Conservation (phyloP, 495 filamentous ascomycete genomes). For the Parachaetomium inaequale region DNA sequence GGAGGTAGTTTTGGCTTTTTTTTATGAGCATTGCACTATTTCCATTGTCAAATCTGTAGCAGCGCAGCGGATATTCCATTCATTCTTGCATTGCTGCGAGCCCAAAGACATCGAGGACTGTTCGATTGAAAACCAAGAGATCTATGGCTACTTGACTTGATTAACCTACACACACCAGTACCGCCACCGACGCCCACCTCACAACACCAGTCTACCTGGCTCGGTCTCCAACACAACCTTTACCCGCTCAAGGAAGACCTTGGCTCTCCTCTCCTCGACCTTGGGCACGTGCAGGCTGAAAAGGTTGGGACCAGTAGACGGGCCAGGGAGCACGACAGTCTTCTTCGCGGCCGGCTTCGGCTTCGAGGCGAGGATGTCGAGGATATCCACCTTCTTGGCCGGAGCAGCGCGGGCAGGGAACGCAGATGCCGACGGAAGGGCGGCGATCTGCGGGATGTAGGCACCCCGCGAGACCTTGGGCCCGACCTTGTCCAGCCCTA, state of each 20-base stretch:
- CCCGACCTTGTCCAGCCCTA: constrained; percentile 59
- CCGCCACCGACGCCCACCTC: neutral
- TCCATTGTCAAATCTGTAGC: neutral
- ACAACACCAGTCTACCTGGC: constrained; percentile 73
- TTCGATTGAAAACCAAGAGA: neutral
- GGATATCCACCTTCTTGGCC: constrained; percentile 61
- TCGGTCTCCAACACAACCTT: constrained; percentile 78
- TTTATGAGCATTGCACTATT: neutral
- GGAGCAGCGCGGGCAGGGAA: constrained; percentile 52
- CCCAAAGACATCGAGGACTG: neutral
- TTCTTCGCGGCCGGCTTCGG: constrained; percentile 31
- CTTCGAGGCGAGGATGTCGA: constrained; percentile 64
- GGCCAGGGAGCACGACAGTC: constrained; percentile 31
- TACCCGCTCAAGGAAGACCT: constrained; percentile 75
- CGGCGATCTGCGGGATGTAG: constrained; percentile 72
- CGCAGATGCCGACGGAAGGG: constrained; percentile 44
- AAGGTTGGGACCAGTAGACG: constrained; percentile 60
- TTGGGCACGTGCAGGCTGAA: constrained; percentile 74
- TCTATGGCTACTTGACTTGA: constrained; percentile 7
- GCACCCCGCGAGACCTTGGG: constrained; percentile 48
- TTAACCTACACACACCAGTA: constrained; percentile 1
- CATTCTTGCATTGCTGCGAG: neutral
- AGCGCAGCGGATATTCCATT: neutral
- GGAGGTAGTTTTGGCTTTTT: neutral
- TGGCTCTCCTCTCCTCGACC: constrained; percentile 74